These are phyloP conservation scores for Maudiozyma barnettii DNA, from an alignment of 805 yeast species.

Conservation along the genomic window DNA sequence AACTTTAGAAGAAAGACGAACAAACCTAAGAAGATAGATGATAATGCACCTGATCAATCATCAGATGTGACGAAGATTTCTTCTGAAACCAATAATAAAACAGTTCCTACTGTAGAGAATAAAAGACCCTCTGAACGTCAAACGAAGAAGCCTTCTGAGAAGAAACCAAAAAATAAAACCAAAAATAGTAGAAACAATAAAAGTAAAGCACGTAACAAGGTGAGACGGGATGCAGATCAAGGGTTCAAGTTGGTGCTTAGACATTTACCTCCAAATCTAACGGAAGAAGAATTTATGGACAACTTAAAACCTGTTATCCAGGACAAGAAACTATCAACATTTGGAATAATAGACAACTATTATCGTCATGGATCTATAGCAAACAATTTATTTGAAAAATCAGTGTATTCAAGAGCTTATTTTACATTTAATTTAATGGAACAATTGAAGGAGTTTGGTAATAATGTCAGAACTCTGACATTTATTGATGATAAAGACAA, in stretches of 20 bases:
- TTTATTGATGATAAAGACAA: conserved; percentile 27
- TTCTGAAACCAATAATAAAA: not conserved
- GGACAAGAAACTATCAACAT: conserved; percentile 20
- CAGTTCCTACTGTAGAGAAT: not conserved
- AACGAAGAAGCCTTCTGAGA: not conserved
- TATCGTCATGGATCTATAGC: conserved; percentile 26
- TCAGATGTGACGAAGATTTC: not conserved
- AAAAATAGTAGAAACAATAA: not conserved
- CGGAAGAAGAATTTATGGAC: conserved; percentile 24
- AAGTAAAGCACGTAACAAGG: conserved; percentile 3
- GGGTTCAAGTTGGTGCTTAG: conserved; percentile 31
- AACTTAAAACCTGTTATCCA: conserved; percentile 11
- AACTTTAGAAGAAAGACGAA: not conserved
- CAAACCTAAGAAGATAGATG: not conserved
- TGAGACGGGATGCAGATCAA: conserved; percentile 5
- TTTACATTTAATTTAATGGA: conserved; percentile 29
- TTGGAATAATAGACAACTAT: conserved; percentile 26
- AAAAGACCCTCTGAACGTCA: not conserved
- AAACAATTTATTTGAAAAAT: conserved; percentile 28
- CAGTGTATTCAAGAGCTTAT: conserved; percentile 37
- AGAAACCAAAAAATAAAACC: not conserved
- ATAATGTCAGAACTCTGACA: conserved; percentile 22
- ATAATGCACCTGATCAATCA: too few relatives aligned
- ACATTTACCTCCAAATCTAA: conserved; percentile 36
- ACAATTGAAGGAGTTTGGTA: conserved; percentile 26